Percentiles rank a stretch among this genome's conserved stretches.
phyloP scores from a whole-genome alignment of 805 yeast genomes.

The Saturnispora serradocipensis region DNA sequence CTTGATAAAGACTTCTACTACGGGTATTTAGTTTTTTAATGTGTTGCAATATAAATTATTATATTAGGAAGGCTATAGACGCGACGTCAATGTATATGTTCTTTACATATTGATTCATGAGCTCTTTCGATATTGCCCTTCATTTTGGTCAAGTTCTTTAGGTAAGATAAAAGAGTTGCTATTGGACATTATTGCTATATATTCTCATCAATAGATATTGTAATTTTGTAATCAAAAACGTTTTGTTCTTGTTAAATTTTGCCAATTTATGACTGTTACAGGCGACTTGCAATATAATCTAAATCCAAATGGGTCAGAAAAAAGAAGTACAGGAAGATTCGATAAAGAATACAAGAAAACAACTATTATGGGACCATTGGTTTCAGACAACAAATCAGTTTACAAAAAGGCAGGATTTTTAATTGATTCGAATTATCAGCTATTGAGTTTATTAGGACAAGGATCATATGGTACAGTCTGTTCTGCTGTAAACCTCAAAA shows the following conservation, averaged over 20 bases:
- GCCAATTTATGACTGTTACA: neutral
- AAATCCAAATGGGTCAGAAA: neutral
- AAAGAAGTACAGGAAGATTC: neutral
- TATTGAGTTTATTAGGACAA: conserved; percentile 56
- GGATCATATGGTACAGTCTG: conserved; percentile 87
- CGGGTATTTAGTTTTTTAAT: neutral
- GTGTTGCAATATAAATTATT: neutral
- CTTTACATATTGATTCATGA: neutral
- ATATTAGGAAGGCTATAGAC: neutral
- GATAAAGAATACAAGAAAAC: neutral
- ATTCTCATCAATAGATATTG: neutral
- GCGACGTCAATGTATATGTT: neutral
- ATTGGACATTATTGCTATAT: neutral
- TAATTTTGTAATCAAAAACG: neutral
- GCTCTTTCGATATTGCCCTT: neutral
- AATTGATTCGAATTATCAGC: conserved; percentile 50
- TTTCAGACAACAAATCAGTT: conserved; percentile 20
- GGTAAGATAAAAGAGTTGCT: neutral
- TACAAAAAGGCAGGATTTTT: conserved; percentile 52
- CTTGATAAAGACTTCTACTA: neutral
- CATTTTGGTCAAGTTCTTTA: neutral
- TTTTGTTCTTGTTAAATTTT: neutral
- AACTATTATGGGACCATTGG: neutral
- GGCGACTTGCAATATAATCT: neutral
- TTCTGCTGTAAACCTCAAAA: conserved; percentile 50